phyloP scores from a whole-genome alignment of 305 asterid species.

The Fraxinus nigra region DNA sequence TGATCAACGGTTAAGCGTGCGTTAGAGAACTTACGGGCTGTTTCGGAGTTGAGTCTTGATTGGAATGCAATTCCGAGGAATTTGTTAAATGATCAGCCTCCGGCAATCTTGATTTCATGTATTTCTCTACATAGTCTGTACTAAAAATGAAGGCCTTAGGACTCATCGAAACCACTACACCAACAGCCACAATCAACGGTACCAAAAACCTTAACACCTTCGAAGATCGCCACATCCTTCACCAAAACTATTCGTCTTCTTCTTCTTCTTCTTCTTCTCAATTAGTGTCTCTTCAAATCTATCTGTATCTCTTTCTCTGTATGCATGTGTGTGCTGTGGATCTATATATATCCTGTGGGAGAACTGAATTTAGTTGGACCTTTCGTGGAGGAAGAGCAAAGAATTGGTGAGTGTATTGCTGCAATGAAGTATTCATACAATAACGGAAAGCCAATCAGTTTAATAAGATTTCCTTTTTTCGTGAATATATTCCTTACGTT shows the following conservation, averaged over 20 bases:
- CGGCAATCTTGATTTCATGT: conserved; percentile 15
- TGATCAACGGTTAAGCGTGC: background rate
- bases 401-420: background rate
- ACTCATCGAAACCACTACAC: conserved; percentile 14
- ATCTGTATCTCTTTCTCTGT: background rate
- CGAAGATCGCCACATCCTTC: background rate
- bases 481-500: background rate
- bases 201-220: conserved; percentile 15
- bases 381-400: background rate
- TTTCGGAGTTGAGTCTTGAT: background rate
- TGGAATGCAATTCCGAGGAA: conserved; percentile 6
- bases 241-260: background rate
- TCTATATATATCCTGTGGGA: background rate
- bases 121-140: conserved; percentile 10
- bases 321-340: background rate
- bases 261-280: background rate
- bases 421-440: background rate
- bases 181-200: conserved; percentile 20
- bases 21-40: conserved; percentile 17
- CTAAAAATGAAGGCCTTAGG: conserved; percentile 17
- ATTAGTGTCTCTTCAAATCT: background rate
- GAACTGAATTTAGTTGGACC: background rate
- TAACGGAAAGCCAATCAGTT: background rate
- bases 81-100: background rate
- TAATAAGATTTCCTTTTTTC: background rate